Evolutionary conservation across 257 asterid species (phyloP), one percentile per base, ranked within the genome.

Genomic region (Oldenlandia corymbosa): DNA sequence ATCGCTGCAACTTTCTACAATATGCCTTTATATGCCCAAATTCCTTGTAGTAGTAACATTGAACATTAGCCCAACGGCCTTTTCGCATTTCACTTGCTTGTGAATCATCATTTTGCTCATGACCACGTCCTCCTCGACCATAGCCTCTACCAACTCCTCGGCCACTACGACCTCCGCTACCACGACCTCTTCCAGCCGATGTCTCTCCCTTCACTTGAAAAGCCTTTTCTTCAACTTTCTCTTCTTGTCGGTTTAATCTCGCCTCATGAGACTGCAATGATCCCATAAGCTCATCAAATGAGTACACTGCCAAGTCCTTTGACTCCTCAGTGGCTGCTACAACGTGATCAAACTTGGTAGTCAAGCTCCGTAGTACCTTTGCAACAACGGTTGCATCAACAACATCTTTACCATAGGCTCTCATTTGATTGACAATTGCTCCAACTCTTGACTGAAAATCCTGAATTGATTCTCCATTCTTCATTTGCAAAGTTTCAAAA

Each of bases 261-360:
- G 10, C 3, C n/a, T 58, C 63, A 21, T 36, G 63, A 10, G 32
- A 13, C 16, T 58, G 47, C 47, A 36, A n/a, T 7, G 49, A 58
- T 1, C 42, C 43, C 62, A 30, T 30, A 2, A 36, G 49, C 21
- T 60, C 51, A 60, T 21, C 65, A 41, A 39, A 39, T 16, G 39
- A 21, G 52, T 21, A 41, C 4, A 16, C 4, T 21, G 31, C 13
- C 34, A 60, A 41, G 23, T 60, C 65, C 12, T 60, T 60, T 2
- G 20, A 41, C 34, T 60, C 52, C 26, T 60, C 65, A 11, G 42
- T 60, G 10, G 51, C 32, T 23, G 52, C 36, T 3, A 56, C 61
- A 5, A 31, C 26, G 17, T 55, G 26, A 3, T 50, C 56, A 50
- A 20, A 50, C 30, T 50, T 57, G 10, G 62, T 23, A 1, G 41